Base-by-base conservation (phyloP, 805 yeast species). In the Yarrowia sp. region DNA sequence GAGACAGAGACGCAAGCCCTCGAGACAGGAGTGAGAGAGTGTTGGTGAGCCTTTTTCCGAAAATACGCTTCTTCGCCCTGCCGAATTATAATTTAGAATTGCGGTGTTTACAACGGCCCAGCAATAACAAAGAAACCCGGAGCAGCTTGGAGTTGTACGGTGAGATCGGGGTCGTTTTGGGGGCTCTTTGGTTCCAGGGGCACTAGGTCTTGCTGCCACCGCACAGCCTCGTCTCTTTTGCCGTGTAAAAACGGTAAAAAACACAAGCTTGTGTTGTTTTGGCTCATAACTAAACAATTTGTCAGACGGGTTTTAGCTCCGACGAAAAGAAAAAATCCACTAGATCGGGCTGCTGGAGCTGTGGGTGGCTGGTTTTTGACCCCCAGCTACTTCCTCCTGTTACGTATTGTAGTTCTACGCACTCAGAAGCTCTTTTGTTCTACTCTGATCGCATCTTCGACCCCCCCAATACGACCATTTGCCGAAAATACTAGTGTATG, bases 91-190 rank as follows among this genome's bases (percentile, higher is more conserved):
- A 32, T 47, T 47, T 47, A 47, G 55, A 31, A 47, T 47, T 47
- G 55, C 55, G 55, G 55, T 47, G 55, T 47, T 47, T 47, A 47
- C 55, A 47, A 47, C 55, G 55, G 55, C 29, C 22, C 16, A 18
- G n/a, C 18, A 18, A 44, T 18, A 44, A 29, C 29, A 25, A 42
- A 13, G 29, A 24, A 14, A 21, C n/a, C 39, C 16, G 13, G 39
- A 5, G 29, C 8, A 12, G 29, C n/a, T n/a, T n/a, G n/a, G n/a
- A n/a, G n/a, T n/a, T n/a, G n/a, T n/a, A n/a, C n/a, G n/a, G n/a
- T n/a, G n/a, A n/a, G n/a, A n/a, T n/a, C n/a, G n/a, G n/a, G n/a
- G n/a, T n/a, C n/a, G n/a, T n/a, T n/a, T n/a, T n/a, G 36, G 36
- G 10, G 36, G n/a, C 18, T 18, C 4, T 7, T 8, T 25, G 5